phyloP scores from a whole-genome alignment of 257 asterid species.

The Solanum sparsipilum region DNA sequence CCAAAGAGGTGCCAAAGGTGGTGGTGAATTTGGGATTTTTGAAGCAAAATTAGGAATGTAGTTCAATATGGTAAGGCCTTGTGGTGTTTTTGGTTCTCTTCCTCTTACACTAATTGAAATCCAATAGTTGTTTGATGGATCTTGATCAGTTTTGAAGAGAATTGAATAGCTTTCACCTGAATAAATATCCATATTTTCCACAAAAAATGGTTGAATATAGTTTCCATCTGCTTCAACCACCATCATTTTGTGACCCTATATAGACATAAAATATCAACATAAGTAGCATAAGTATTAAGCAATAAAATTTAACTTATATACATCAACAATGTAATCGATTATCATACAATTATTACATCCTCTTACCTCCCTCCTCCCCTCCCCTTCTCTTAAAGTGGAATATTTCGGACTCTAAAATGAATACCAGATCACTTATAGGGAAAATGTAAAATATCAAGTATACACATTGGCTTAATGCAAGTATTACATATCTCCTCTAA shows the following conservation, averaged over 20 bases:
- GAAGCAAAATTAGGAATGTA: slow-evolving; percentile 34
- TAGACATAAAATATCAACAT: not conserved
- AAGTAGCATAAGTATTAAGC: not conserved
- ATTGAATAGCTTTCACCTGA: slow-evolving; percentile 78
- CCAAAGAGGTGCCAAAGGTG: slow-evolving; percentile 59
- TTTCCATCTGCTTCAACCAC: slow-evolving; percentile 90
- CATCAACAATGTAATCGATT: not conserved
- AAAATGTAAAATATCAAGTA: not conserved
- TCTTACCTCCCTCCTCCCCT: not conserved
- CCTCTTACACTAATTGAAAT: slow-evolving; percentile 52
- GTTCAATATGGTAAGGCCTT: slow-evolving; percentile 54
- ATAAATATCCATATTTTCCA: slow-evolving; percentile 57
- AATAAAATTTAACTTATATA: not conserved
- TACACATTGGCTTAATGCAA: not conserved
- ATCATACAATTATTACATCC: not conserved
- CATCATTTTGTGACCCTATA: slow-evolving; percentile 60
- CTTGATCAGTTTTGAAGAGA: slow-evolving; percentile 47
- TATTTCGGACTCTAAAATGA: not conserved
- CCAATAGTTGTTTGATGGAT: slow-evolving; percentile 55
- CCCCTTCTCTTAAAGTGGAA: not conserved
- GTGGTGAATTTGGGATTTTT: slow-evolving; percentile 30
- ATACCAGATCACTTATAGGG: not conserved
- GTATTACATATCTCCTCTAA: not conserved
- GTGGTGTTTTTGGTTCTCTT: slow-evolving; percentile 65
- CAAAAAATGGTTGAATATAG: slow-evolving; percentile 50